Percentiles rank a stretch among this genome's conserved stretches.
Evolutionary conservation across 2,329 filamentous ascomycete species (phyloP).

Genomic region (Reticulascus tulasneorum): DNA sequence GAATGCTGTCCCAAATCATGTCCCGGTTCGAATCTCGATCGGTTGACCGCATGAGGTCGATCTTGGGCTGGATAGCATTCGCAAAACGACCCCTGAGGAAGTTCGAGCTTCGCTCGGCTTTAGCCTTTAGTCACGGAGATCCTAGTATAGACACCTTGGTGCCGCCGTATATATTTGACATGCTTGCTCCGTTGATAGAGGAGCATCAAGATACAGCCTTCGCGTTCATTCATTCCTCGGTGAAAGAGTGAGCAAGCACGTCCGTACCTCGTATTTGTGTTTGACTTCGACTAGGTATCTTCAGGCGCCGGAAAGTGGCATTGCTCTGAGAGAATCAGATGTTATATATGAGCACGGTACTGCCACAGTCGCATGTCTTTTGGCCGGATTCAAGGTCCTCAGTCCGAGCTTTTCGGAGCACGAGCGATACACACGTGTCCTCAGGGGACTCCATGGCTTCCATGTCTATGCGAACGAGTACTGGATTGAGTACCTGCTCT

Average conservation of each 20-base stretch:
- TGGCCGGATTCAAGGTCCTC: conserved; percentile 18
- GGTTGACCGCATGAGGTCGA: conserved; percentile 18
- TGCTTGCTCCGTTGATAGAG: conserved; percentile 17
- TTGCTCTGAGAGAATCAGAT: conserved; percentile 7
- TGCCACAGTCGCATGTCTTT: conserved; percentile 19
- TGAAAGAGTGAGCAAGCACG: conserved; percentile 18
- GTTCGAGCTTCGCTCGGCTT: conserved; percentile 26
- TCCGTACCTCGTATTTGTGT: neutral
- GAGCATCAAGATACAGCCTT: conserved; percentile 16
- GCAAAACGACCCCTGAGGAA: conserved; percentile 26
- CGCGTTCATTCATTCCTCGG: conserved; percentile 20
- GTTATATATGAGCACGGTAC: conserved; percentile 17
- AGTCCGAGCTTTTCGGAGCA: conserved; percentile 13
- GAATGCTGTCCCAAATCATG: conserved; percentile 21
- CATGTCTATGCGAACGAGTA: conserved; percentile 25
- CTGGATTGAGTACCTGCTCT: conserved; percentile 27
- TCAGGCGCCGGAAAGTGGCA: conserved; percentile 4
- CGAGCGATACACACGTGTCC: conserved; percentile 10
- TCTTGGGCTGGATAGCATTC: conserved; percentile 31
- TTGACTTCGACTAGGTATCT: conserved; percentile 4
- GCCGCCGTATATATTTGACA: conserved; percentile 17
- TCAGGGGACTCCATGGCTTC: conserved; percentile 24
- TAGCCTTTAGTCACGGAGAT: conserved; percentile 19
- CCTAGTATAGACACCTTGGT: conserved; percentile 9
- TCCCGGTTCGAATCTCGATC: conserved; percentile 20